A percentile compares a stretch with the other conserved stretches of the same genome.
Conservation (phyloP, 106 monocot genomes). For the Phalaenopsis equestris region DNA sequence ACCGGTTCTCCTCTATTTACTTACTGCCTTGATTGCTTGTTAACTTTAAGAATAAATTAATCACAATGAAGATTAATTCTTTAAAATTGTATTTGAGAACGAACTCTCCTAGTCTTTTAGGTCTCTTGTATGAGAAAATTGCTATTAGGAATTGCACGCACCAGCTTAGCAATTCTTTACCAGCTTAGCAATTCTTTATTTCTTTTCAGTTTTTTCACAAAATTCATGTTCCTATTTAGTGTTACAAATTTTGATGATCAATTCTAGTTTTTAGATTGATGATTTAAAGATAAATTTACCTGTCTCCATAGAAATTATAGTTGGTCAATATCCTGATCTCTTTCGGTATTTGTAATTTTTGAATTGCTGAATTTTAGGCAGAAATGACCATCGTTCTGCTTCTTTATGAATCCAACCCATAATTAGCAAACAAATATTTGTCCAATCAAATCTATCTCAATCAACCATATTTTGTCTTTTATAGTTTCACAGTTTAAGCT, state of each 20-base stretch:
- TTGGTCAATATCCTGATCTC: neutral
- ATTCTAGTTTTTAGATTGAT: neutral
- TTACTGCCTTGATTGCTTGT: neutral
- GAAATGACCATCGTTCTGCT: no score
- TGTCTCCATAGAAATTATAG: neutral
- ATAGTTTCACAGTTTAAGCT: no score
- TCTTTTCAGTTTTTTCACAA: neutral
- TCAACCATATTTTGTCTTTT: no score
- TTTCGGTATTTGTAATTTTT: neutral
- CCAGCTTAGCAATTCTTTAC: neutral
- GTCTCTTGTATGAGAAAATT: neutral
- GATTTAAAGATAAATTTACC: neutral
- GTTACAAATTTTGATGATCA: neutral
- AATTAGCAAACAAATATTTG: no score
- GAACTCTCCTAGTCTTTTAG: neutral
- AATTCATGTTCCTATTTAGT: neutral
- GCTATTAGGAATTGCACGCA: neutral
- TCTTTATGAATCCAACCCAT: no score
- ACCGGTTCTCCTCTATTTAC: no score
- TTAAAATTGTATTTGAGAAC: neutral
- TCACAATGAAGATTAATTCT: neutral
- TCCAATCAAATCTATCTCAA: no score
- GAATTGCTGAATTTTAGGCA: neutral
- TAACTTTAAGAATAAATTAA: neutral
- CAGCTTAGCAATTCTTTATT: neutral